Base-by-base conservation (phyloP, 768 basidiomycete species). In the Podaxis mareebaensis region DNA sequence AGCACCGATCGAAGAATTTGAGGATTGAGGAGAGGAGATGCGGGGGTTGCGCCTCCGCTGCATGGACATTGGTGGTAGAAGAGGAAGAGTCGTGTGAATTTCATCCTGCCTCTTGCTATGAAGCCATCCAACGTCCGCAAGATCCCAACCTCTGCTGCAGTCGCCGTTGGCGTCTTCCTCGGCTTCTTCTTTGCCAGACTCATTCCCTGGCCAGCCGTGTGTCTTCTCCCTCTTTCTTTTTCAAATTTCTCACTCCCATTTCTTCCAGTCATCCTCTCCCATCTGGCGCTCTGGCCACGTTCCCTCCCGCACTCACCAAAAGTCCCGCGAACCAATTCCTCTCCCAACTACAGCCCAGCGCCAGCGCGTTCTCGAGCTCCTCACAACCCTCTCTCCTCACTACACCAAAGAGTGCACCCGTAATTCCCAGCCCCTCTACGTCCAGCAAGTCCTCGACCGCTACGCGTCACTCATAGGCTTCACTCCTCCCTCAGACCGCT, bases 371-470 rank as follows among this genome's bases (percentile, higher is more conserved):
- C 84, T 99, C 39, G 88, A 94, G 61, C 84, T 98, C 58, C 82
- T 99, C 61, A 91, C 91, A 30, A 89, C 90, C 3, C 85, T 99
- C 53, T 88, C 94, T 0, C 88, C 95, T 0, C 94, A 97, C 72
- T 90, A 99, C 74, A 99, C 97, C 20, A 89, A 89, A 62, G 90
- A 96, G 76, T 99, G 96, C 77, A 93, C 92, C 7, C 86, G 92
- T 57, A 81, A 84, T 68, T 81, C 93, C 4, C 96, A 98, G 73
- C 86, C 89, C 6, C 80, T 93, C 38, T 99, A 99, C 74, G 80
- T 81, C 61, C 84, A 91, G 51, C 97, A 99, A 73, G 93, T 89
- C 2, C 77, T 81, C 33, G 92, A 95, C 61, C 89, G 96, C 5
- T 99, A 99, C 73, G 79, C 85, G 1, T 77, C 92, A 0, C 85